Conservation (phyloP, 1,284 basidiomycete genomes). For the Rugosomyces carneus region DNA sequence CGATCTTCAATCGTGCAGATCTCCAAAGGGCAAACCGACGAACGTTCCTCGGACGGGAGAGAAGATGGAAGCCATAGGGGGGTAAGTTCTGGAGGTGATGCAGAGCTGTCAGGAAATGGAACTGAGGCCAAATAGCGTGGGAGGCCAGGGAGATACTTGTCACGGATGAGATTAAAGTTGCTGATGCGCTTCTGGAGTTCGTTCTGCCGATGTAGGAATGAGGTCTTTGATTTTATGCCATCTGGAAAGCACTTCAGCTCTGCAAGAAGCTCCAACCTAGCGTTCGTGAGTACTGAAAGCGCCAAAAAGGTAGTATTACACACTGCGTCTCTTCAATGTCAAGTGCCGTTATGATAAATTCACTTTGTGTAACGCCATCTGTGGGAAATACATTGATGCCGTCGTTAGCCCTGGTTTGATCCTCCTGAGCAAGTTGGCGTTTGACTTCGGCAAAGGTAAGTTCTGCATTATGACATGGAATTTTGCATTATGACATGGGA, state of each 20-base stretch:
- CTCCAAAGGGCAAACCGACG: background rate
- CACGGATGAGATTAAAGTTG: too few species aligned
- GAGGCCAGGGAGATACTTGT: too few species aligned
- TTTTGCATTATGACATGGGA: background rate
- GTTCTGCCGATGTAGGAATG: too few species aligned
- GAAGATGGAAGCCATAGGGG: background rate
- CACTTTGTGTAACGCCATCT: background rate
- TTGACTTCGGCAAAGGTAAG: background rate
- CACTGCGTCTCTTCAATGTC: constrained; percentile 1
- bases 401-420: background rate
- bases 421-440: background rate
- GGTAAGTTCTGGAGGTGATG: background rate
- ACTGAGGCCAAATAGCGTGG: background rate
- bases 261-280: too few species aligned
- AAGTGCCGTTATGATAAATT: background rate
- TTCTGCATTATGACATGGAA: too few species aligned
- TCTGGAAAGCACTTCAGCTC: too few species aligned
- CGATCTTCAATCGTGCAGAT: background rate
- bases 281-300: too few species aligned
- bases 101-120: too few species aligned
- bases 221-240: too few species aligned
- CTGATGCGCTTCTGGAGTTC: too few species aligned
- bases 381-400: too few species aligned
- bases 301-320: too few species aligned
- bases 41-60: background rate